Evolutionary conservation across 257 asterid species (phyloP).

Genomic region (Echium plantagineum): DNA sequence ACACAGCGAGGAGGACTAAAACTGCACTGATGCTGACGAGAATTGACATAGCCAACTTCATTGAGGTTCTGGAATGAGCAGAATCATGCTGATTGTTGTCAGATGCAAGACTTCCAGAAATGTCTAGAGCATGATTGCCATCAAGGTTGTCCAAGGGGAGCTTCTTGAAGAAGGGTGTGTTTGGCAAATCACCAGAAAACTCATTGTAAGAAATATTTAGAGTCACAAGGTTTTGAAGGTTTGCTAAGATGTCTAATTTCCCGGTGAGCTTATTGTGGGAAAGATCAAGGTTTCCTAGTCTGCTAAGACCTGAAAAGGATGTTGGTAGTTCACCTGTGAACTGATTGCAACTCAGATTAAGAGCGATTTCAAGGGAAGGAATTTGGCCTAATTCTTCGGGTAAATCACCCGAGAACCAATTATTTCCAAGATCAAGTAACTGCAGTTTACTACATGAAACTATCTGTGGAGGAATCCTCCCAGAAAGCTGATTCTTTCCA

Average conservation of each 20-base stretch:
- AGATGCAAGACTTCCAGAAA: conserved; percentile 31
- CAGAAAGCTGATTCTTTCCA: conserved; percentile 46
- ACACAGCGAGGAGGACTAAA: conserved; percentile 24
- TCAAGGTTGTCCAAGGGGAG: conserved; percentile 50
- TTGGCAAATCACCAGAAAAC: conserved; percentile 67
- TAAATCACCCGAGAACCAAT: conserved; percentile 2
- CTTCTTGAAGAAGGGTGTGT: conserved; percentile 53
- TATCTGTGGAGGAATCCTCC: conserved; percentile 50
- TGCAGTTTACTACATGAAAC: conserved; percentile 59
- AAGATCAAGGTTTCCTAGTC: conserved; percentile 58
- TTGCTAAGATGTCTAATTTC: conserved; percentile 41
- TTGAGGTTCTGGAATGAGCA: conserved; percentile 15
- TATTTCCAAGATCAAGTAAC: conserved; percentile 40
- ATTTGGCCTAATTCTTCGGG: conserved; percentile 58
- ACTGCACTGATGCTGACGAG: conserved; percentile 41
- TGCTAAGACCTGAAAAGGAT: conserved; percentile 47
- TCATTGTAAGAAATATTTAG: conserved; percentile 62
- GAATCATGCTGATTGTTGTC: conserved; percentile 9
- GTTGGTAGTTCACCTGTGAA: conserved; percentile 56
- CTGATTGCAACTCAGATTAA: conserved; percentile 62
- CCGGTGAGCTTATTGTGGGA: conserved; percentile 78
- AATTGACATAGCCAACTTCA: conserved; percentile 4
- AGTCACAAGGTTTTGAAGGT: conserved; percentile 58
- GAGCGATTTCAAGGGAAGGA: conserved; percentile 57
- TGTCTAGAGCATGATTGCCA: conserved; percentile 45